Base-by-base conservation (phyloP, 441 rosid genomes). In the Lepidium campestre region DNA sequence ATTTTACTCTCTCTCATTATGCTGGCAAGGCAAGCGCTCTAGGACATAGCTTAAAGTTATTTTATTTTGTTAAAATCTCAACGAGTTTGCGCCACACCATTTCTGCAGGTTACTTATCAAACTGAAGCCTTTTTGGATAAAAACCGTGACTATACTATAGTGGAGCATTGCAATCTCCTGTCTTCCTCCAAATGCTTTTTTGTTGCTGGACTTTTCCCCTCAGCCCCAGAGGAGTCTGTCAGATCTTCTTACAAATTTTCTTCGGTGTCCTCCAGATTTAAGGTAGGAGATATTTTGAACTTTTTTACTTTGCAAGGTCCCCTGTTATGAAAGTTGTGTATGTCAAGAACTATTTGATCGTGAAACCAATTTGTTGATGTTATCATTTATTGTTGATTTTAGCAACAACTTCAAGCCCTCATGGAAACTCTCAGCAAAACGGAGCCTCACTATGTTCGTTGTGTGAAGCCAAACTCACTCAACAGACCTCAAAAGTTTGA, bases 341-440 rank as follows among this genome's bases (percentile, higher is more conserved):
- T 50, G 35, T 72, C 34, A 58, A 57, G 32, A 60, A 40, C 18
- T 57, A 12, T 23, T 29, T 11, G 40, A 52, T 32, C 15, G 3
- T 39, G 56, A 50, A 42, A 34, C 17, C 52, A 23, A 58, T 67
- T 7, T 45, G n/a, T 32, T 44, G 49, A 49, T 78, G 12, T 54
- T 60, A 37, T 49, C 69, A 35, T 20, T 56, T 67, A 31, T 31
- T 49, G 55, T 61, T 79, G 42, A 59, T 57, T 76, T 56, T 68
- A 93, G 98, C 98, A 91, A 91, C 98, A 93, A 93, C 97, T 93
- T 78, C 98, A 93, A 81, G 80, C 98, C 25, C 96, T 93, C 57
- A 89, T 91, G 98, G 97, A 93, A 79, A 93, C 95, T 15, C 98
- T 93, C 72, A 89, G 73, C 82, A 47, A 80, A 57, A 93, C 98